A percentile compares a stretch with the other conserved stretches of the same genome.
Evolutionary conservation across 2,329 filamentous ascomycete species (phyloP).

Genomic region (Xylaria sp.): DNA sequence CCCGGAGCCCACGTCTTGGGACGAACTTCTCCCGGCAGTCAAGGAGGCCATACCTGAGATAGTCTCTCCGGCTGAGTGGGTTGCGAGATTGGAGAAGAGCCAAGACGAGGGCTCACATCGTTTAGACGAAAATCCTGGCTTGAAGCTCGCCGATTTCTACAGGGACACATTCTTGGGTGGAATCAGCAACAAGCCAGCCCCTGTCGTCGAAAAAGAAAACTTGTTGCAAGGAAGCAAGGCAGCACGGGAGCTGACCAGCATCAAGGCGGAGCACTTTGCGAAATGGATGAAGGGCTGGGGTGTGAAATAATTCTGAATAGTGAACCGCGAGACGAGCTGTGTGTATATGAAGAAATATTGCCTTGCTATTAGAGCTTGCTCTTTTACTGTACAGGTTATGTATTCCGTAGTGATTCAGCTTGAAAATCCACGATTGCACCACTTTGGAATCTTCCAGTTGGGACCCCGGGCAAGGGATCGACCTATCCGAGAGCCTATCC

Average conservation of each 20-base stretch:
- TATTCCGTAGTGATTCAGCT: too few relatives aligned
- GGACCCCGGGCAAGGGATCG: too few relatives aligned
- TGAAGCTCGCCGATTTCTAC: conserved; percentile 20
- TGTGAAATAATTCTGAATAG: neutral
- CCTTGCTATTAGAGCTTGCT: too few relatives aligned
- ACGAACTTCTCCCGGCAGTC: conserved; percentile 11
- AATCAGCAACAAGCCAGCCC: neutral
- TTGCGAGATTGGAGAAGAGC: conserved; percentile 12
- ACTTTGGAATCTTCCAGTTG: too few relatives aligned
- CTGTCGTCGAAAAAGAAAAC: conserved; percentile 9
- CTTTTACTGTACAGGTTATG: too few relatives aligned
- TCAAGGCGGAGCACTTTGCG: conserved; percentile 9
- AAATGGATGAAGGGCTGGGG: conserved; percentile 20
- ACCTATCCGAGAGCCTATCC: too few relatives aligned
- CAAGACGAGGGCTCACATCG: neutral
- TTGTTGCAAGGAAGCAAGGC: conserved; percentile 11
- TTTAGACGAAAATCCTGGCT: conserved; percentile 13
- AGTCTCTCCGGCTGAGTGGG: conserved; percentile 14
- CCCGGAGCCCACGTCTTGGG: conserved; percentile 9
- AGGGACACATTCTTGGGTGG: conserved; percentile 10
- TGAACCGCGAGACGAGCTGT: neutral
- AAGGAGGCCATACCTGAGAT: conserved; percentile 6
- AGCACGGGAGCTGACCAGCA: conserved; percentile 5
- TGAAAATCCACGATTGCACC: too few relatives aligned
- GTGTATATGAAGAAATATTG: neutral